Evolutionary conservation across 768 basidiomycete genomes (phyloP), one percentile per base, ranked within the genome.

Genomic region (Chalciporus pseudorubinellus): DNA sequence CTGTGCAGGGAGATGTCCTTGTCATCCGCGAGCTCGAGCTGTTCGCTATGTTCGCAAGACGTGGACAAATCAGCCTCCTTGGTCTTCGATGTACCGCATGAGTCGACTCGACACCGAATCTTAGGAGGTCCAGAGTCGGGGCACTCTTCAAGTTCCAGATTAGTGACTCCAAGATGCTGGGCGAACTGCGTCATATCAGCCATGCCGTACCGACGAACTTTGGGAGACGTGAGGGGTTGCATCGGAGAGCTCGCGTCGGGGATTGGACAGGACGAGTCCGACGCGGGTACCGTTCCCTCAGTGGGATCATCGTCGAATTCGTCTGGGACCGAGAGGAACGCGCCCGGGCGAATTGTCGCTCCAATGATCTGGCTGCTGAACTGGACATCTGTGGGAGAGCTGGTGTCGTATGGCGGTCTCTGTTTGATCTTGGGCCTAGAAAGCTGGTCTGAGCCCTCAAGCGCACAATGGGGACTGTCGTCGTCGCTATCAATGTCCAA

Each of bases 291-390:
- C 19, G 10, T 31, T 20, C 16, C 10, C 21, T 34, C 50, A 4
- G 33, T 14, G 5, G 12, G 12, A 18, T 3, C 33, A 36, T 44
- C 57, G 14, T 41, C 46, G 0, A 3, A 1, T 28, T 38, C 36
- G 1, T 33, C 54, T 3, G 51, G 51, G 6, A 63, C 28, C 9
- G 33, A 51, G 12, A 65, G 52, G 51, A 62, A 64, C 2, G 29
- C 10, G 6, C 51, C 44, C 1, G 18, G n/a, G 1, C 51, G 60
- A 14, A 36, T 22, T 1, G 55, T 61, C 26, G 52, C 36, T 5
- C 56, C 57, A 18, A 62, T 65, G 33, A 59, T 22, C 9, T 48
- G 8, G 29, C 49, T 63, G 20, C 14, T 42, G 48, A 64, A 59
- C 3, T 21, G 40, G 13, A 62, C 13, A 10, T 36, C 38, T 5